A percentile compares a stretch with the other conserved stretches of the same genome.
phyloP scores from a whole-genome alignment of 768 basidiomycete species.

The Harrya chromipes region DNA sequence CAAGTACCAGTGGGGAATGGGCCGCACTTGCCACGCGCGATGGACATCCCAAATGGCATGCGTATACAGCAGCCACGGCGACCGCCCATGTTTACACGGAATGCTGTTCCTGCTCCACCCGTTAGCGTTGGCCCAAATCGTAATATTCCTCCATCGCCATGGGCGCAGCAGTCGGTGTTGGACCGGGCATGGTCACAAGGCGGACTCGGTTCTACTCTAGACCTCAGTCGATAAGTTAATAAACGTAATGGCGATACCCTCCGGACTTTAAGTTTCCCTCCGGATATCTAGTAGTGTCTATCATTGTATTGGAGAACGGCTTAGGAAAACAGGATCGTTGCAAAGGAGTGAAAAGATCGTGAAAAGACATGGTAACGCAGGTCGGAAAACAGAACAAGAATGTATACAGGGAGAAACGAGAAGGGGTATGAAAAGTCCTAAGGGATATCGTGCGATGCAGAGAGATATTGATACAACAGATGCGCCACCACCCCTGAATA shows the following conservation, averaged over 20 bases:
- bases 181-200: constrained; percentile 46
- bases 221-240: constrained; percentile 36
- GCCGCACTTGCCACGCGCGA: constrained; percentile 42
- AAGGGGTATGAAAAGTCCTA: neutral
- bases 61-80: constrained; percentile 54
- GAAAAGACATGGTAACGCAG: constrained; percentile 3
- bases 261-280: neutral
- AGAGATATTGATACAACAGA: constrained; percentile 27
- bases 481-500: constrained; percentile 7
- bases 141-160: constrained; percentile 40
- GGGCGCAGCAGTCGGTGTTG: constrained; percentile 36
- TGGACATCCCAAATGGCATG: constrained; percentile 52
- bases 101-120: constrained; percentile 34
- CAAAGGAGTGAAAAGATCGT: neutral
- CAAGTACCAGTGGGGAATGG: constrained; percentile 21
- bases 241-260: constrained; percentile 6
- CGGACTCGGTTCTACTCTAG: constrained; percentile 32
- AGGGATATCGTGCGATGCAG: constrained; percentile 23
- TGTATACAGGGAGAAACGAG: neutral
- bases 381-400: neutral
- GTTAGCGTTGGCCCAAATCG: constrained; percentile 35
- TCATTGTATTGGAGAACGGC: constrained; percentile 8
- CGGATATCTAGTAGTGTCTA: constrained; percentile 12
- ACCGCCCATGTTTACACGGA: constrained; percentile 51
- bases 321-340: neutral